Evolutionary conservation across 345 rosid species (phyloP).

Genomic region (Arabidopsis arenosa): DNA sequence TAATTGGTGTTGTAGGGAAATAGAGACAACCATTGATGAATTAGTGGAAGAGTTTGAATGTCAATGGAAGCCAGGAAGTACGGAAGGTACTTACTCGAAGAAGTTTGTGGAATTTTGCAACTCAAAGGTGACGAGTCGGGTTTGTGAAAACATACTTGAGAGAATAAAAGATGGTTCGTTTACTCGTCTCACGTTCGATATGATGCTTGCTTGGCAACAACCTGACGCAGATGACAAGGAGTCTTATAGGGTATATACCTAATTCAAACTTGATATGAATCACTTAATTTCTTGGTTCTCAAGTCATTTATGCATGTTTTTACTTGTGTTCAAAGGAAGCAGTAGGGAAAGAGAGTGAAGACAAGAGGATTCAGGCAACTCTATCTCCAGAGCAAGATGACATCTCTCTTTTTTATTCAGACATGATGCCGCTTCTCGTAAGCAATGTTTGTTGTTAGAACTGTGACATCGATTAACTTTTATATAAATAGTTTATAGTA

Average conservation of each 20-base stretch:
- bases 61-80: slow-evolving; percentile 58
- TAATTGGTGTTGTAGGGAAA: slow-evolving; percentile 53
- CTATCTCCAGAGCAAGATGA: slow-evolving; percentile 65
- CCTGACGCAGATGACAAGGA: slow-evolving; percentile 59
- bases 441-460: slow-evolving; percentile 32
- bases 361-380: slow-evolving; percentile 49
- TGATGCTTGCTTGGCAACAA: slow-evolving; percentile 92
- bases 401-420: slow-evolving; percentile 78
- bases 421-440: slow-evolving; percentile 92
- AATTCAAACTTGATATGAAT: not conserved
- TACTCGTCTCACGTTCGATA: slow-evolving; percentile 71
- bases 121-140: slow-evolving; percentile 51
- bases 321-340: slow-evolving; percentile 57
- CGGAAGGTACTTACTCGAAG: slow-evolving; percentile 55
- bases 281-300: not conserved
- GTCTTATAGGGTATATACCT: slow-evolving; percentile 39
- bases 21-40: slow-evolving; percentile 50
- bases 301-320: slow-evolving; percentile 13
- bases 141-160: slow-evolving; percentile 61
- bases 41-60: slow-evolving; percentile 72
- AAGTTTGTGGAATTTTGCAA: slow-evolving; percentile 78
- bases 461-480: not conserved
- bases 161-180: slow-evolving; percentile 70
- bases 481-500: no score
- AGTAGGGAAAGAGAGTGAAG: slow-evolving; percentile 69